These are phyloP conservation scores for Bolboschoenus planiculmis DNA, from an alignment of 176 grass and related monocot genomes.

Conservation along the genomic window DNA sequence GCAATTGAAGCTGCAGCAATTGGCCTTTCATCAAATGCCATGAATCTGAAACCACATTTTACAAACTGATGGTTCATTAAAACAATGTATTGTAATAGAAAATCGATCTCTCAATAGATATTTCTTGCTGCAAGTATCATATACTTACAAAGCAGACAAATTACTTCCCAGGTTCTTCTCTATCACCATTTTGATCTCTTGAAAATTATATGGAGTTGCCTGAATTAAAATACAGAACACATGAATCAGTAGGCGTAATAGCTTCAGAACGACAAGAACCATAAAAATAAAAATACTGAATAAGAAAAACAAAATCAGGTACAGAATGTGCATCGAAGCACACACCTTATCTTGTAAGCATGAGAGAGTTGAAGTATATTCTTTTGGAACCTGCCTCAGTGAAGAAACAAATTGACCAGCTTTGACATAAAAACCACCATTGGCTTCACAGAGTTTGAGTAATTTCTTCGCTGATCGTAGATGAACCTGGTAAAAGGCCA, in stretches of 20 bases:
- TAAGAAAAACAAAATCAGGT: background rate
- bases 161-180: conserved; percentile 54
- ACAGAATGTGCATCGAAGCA: background rate
- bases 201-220: conserved; percentile 67
- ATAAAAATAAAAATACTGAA: background rate
- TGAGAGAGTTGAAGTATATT: conserved; percentile 82
- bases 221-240: conserved; percentile 30
- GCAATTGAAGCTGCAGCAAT: conserved; percentile 99
- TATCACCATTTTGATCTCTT: conserved; percentile 69
- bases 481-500: conserved; percentile 46
- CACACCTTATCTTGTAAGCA: conserved; percentile 79
- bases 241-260: conserved; percentile 10
- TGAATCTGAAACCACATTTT: conserved; percentile 54
- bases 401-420: conserved; percentile 92
- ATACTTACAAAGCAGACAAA: conserved; percentile 75
- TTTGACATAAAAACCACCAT: conserved; percentile 96
- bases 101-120: background rate
- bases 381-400: conserved; percentile 78
- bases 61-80: conserved; percentile 8
- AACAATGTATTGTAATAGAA: conserved; percentile 21
- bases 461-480: conserved; percentile 70
- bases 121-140: background rate
- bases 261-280: background rate
- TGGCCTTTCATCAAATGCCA: conserved; percentile 83
- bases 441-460: conserved; percentile 63